Conservation (phyloP, 805 yeast species). For the Kurtzmaniella cleridarum region DNA sequence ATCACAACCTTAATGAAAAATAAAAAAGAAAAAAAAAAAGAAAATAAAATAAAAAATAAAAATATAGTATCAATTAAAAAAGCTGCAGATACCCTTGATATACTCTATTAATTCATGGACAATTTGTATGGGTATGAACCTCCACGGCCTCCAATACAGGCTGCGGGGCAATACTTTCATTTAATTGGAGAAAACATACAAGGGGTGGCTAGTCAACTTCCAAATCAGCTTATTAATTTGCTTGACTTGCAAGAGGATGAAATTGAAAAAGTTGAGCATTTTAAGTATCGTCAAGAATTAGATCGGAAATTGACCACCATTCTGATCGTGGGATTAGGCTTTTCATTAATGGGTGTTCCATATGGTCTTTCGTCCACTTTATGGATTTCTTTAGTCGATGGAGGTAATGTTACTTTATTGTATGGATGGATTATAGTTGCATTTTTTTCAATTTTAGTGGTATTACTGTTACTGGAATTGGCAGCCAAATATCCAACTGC, state of each 20-base stretch:
- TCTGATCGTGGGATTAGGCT: slow-evolving; percentile 73
- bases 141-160: slow-evolving; percentile 6
- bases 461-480: slow-evolving; percentile 71
- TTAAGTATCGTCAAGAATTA: slow-evolving; percentile 68
- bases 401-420: slow-evolving; percentile 70
- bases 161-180: slow-evolving; percentile 11
- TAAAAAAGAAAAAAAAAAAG: too few relatives aligned
- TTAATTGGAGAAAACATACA: slow-evolving; percentile 9
- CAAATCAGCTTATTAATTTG: neutral
- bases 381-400: slow-evolving; percentile 66
- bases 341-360: slow-evolving; percentile 79
- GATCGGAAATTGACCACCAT: slow-evolving; percentile 62
- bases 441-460: slow-evolving; percentile 56
- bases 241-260: slow-evolving; percentile 39
- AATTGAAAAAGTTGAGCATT: slow-evolving; percentile 59
- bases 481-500: slow-evolving; percentile 74
- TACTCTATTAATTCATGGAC: neutral
- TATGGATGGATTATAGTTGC: slow-evolving; percentile 72
- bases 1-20: too few relatives aligned
- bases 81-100: neutral
- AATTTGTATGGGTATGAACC: neutral
- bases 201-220: slow-evolving; percentile 3
- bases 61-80: neutral
- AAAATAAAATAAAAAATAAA: neutral
- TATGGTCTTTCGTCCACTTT: slow-evolving; percentile 71